Percentiles rank a stretch among this genome's conserved stretches.
Evolutionary conservation across 306 rosid genomes (phyloP).

Genomic region (Macrotyloma uniflorum): DNA sequence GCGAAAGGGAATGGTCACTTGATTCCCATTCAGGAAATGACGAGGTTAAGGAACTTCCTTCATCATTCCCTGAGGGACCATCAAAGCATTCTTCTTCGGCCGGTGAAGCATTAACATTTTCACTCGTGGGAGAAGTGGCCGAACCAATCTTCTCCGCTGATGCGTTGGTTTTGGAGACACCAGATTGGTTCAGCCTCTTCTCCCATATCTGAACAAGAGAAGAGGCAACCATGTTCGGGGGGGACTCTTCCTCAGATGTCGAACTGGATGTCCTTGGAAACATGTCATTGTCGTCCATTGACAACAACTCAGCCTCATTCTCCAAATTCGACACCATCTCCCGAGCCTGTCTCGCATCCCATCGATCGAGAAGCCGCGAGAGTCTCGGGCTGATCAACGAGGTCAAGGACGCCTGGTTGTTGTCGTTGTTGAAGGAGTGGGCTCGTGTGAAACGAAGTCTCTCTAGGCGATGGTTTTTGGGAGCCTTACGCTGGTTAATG

Average conservation of each 20-base stretch:
- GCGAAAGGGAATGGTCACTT: slow-evolving; percentile 41
- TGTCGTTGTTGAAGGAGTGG: neutral
- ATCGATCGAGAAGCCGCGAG: slow-evolving; percentile 40
- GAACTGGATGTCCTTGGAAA: slow-evolving; percentile 33
- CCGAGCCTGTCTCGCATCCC: slow-evolving; percentile 43
- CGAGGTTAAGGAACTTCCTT: neutral
- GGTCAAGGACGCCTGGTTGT: neutral
- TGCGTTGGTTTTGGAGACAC: slow-evolving; percentile 13
- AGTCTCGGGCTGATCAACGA: slow-evolving; percentile 31
- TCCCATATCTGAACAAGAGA: slow-evolving; percentile 95
- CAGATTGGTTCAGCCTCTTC: slow-evolving; percentile 62
- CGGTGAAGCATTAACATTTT: neutral
- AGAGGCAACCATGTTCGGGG: slow-evolving; percentile 64
- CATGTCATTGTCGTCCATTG: neutral
- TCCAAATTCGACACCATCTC: slow-evolving; percentile 49
- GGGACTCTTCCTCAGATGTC: slow-evolving; percentile 25
- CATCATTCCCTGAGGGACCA: slow-evolving; percentile 41
- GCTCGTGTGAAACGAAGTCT: slow-evolving; percentile 11
- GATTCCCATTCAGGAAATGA: slow-evolving; percentile 54
- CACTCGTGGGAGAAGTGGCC: neutral
- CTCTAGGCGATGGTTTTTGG: neutral
- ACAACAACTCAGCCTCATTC: slow-evolving; percentile 42
- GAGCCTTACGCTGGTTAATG: neutral
- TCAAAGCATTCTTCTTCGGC: slow-evolving; percentile 33
- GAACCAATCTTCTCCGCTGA: slow-evolving; percentile 1